Percentiles rank a stretch among this genome's conserved stretches.
Conservation (phyloP, 2,329 filamentous ascomycete species). For the Sporothrix protearum region DNA sequence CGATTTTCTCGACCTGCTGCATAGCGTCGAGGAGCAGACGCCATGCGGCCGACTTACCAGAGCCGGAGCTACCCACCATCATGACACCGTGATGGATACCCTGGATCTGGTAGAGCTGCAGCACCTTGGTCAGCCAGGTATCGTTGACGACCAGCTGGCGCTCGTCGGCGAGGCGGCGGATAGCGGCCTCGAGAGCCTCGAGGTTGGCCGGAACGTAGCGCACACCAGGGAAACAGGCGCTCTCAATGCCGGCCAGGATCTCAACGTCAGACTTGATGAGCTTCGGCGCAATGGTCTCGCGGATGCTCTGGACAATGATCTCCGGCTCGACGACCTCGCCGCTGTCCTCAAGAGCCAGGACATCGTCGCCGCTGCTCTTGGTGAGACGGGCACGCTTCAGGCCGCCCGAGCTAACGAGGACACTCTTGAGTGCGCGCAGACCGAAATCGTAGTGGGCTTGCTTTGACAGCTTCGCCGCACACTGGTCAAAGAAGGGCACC, state of each 20-base stretch:
- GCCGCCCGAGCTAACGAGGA: conserved; percentile 93
- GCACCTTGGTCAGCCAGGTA: conserved; percentile 93
- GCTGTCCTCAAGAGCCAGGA: conserved; percentile 41
- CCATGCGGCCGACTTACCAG: conserved; percentile 95
- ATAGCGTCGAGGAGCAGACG: conserved; percentile 85
- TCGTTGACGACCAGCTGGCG: conserved; percentile 87
- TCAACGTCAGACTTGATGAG: conserved; percentile 89
- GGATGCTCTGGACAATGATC: conserved; percentile 96
- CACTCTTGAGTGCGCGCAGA: conserved; percentile 94
- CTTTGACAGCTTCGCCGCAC: conserved; percentile 75
- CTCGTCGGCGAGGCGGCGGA: conserved; percentile 76
- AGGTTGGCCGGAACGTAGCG: conserved; percentile 89
- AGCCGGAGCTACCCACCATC: conserved; percentile 99
- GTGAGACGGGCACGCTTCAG: conserved; percentile 81
- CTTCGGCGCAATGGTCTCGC: conserved; percentile 97
- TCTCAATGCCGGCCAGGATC: conserved; percentile 79
- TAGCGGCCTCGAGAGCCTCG: conserved; percentile 72
- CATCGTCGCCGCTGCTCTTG: conserved; percentile 43
- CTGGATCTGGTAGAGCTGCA: conserved; percentile 97
- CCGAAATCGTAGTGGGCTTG: conserved; percentile 99
- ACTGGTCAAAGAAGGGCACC: conserved; percentile 97
- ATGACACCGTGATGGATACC: conserved; percentile 98
- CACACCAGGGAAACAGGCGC: conserved; percentile 84
- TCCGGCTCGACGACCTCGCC: conserved; percentile 84
- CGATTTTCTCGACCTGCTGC: conserved; percentile 83